Conservation (phyloP, 108 stramenopile genomes). For the Cyclotella baltica region DNA sequence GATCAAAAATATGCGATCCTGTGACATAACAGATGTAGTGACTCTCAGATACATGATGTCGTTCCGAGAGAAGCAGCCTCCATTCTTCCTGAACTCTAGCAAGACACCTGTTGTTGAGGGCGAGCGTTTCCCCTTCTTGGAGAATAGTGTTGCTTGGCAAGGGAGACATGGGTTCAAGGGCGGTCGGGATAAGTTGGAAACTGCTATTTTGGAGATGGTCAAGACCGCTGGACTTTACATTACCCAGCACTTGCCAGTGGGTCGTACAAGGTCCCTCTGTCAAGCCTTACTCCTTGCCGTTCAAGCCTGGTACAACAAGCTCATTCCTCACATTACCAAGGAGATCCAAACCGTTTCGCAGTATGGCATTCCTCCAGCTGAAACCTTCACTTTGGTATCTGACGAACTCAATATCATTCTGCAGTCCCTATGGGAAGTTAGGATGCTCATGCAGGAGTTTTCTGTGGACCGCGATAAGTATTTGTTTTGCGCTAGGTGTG, state of each 20-base stretch:
- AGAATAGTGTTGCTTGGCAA: neutral
- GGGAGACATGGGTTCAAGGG: neutral
- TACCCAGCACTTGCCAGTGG: neutral
- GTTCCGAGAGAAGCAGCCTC: neutral
- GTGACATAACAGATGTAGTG: neutral
- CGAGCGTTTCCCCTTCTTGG: neutral
- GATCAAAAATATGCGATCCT: neutral
- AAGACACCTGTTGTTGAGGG: neutral
- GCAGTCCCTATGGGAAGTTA: neutral
- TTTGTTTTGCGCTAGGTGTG: neutral
- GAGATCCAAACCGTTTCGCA: neutral
- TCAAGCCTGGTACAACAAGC: neutral
- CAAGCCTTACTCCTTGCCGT: neutral
- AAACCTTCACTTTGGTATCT: neutral
- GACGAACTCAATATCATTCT: neutral
- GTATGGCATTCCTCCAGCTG: neutral
- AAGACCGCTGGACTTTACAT: neutral
- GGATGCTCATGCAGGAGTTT: neutral
- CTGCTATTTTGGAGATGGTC: neutral
- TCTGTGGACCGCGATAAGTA: neutral
- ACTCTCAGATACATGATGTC: neutral
- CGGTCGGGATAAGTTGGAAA: neutral
- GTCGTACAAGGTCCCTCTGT: neutral
- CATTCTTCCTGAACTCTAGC: neutral
- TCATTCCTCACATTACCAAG: neutral